Evolutionary conservation across 1,284 basidiomycete species (phyloP), one percentile per base, ranked within the genome.

Genomic region (Afroboletus lepidellus): DNA sequence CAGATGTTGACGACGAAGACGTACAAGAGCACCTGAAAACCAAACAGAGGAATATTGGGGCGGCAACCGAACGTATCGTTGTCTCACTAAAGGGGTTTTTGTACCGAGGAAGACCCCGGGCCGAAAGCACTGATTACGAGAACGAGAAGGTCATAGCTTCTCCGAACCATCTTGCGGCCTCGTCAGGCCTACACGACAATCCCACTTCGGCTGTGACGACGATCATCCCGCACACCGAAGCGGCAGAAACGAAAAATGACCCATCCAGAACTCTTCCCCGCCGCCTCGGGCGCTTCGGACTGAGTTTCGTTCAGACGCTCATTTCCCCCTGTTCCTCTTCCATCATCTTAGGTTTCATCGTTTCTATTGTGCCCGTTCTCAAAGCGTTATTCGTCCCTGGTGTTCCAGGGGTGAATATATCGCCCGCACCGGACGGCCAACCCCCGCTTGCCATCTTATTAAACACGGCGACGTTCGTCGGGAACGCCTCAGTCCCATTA

Each of bases 401-500:
- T 8, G 75, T 84, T 1, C 69, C 77, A 0, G 76, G 75, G 1
- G 74, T 70, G 0, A 67, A 76, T 29, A 83, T 88, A 41, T 79
- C 81, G 1, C 67, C 75, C 25, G 87, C 84, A 0, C 90, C 90
- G 0, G 89, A 92, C 59, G 87, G 85, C 0, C 77, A 82, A 54
- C 88, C 90, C 1, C 90, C 90, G 0, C 76, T 92, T 16, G 77
- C 82, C 0, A 84, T 89, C 58, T 53, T 89, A 27, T 63, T 85
- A 38, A 83, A 89, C 53, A 83, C 85, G 0, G 72, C 84, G 0
- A 71, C 69, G 1, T 92, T 92, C 61, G 74, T 92, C 12, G 90
- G 90, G 1, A 81, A 71, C 0, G 86, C 89, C 0, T 81, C 81
- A 1, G 81, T 93, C 1, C 91, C 91, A 0, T 65, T 90, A 1